Base-by-base conservation (phyloP, 2,329 filamentous ascomycete species). In the Purpureocillium lavendulum region DNA sequence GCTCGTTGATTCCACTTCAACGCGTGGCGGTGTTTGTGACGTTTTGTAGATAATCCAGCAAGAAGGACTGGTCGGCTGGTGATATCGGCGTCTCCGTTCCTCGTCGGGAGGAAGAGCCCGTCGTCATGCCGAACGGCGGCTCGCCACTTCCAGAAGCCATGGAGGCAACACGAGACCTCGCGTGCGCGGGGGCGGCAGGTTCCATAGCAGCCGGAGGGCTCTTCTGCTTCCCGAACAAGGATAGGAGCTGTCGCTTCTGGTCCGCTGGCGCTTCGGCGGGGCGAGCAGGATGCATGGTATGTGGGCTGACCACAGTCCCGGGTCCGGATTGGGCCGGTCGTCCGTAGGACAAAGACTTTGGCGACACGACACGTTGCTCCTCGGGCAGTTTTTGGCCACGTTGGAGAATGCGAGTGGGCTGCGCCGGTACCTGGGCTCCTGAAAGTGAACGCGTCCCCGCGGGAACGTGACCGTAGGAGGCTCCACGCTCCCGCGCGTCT, bases 1-100 rank as follows among this genome's bases (percentile, higher is more conserved):
- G n/a, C n/a, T n/a, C n/a, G n/a, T n/a, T n/a, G n/a, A n/a, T n/a
- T n/a, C n/a, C n/a, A n/a, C 13, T 36, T 29, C 42, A 64, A 30
- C 59, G 57, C 16, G 55, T 55, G n/a, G 57, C 55, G 33, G 53
- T 64, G 29, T 64, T 62, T 10, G 69, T 68, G 3, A 70, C 66
- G 18, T 67, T 68, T 46, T 86, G 77, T 51, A 94, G 63, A 55
- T 87, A 92, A 9, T 76, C 82, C 38, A 92, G 67, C 54, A 94
- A 63, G 51, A 92, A 92, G 13, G 71, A 80, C 54, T 84, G 82
- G 49, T 92, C 81, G 1, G 77, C 82, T 0, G 84, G 75, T 4
- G 81, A 83, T 33, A 80, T 77, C 11, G 74, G 66, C 26, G 69
- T 68, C 52, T 73, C 66, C 45, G 69, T 74, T 14, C 66, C 67